A percentile compares a stretch with the other conserved stretches of the same genome.
Conservation (phyloP, 306 rosid genomes). For the Comarum palustre region DNA sequence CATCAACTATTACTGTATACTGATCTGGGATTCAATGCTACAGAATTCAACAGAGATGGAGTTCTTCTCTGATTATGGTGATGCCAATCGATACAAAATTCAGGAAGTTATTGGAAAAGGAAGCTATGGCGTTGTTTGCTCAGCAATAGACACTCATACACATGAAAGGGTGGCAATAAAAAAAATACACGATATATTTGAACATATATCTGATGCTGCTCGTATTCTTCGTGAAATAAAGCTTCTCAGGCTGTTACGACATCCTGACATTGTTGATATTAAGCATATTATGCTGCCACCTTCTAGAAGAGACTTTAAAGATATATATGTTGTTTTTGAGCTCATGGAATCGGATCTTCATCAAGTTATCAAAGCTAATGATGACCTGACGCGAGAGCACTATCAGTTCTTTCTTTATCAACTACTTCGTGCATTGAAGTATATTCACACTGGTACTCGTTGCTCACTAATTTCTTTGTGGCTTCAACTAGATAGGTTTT, state of each 20-base stretch:
- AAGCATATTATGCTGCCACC: conserved; percentile 90
- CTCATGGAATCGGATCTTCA: conserved; percentile 95
- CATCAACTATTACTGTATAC: conserved; percentile 9
- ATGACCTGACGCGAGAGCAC: conserved; percentile 85
- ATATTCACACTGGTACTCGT: conserved; percentile 75
- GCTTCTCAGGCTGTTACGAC: conserved; percentile 88
- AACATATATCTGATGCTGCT: conserved; percentile 89
- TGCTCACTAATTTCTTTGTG: conserved; percentile 12
- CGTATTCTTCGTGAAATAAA: conserved; percentile 98
- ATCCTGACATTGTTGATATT: conserved; percentile 96
- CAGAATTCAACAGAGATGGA: conserved; percentile 80
- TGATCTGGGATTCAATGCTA: conserved; percentile 28
- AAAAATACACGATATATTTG: conserved; percentile 86
- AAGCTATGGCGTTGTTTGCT: conserved; percentile 96
- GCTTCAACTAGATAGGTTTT: background rate
- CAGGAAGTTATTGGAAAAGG: conserved; percentile 94
- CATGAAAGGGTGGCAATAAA: conserved; percentile 91
- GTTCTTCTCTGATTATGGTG: conserved; percentile 88
- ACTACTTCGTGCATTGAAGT: conserved; percentile 91
- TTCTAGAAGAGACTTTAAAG: conserved; percentile 78
- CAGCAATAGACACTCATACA: conserved; percentile 86
- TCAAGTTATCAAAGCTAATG: conserved; percentile 94
- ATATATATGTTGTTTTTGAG: conserved; percentile 93
- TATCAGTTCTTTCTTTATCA: conserved; percentile 93
- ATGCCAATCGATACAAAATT: conserved; percentile 81